Conservation (phyloP, 495 filamentous ascomycete species). For the Talaromyces adpressus region DNA sequence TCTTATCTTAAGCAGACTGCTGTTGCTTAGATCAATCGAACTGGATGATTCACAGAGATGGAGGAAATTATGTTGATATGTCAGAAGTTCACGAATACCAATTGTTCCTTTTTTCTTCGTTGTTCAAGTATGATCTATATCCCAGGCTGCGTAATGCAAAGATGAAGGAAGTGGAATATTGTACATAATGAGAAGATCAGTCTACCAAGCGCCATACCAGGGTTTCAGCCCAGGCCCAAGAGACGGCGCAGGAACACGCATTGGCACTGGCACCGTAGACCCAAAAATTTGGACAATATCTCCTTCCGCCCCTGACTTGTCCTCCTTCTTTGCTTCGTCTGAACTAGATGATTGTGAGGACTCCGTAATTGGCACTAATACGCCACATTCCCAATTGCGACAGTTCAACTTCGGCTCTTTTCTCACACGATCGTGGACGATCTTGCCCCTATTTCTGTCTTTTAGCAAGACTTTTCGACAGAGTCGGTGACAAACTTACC, state of each 20-base stretch:
- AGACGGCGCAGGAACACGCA: constrained; percentile 50
- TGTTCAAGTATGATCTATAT: background rate
- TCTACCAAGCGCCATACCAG: constrained; percentile 37
- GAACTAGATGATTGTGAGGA: background rate
- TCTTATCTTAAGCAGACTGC: constrained; percentile 54
- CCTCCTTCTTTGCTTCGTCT: background rate
- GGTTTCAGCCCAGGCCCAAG: constrained; percentile 41
- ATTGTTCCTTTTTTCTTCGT: background rate
- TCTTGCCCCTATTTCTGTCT: constrained; percentile 51
- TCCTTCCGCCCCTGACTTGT: background rate
- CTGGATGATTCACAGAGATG: background rate
- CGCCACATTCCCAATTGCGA: constrained; percentile 95
- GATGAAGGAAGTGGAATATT: background rate
- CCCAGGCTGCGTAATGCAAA: no score
- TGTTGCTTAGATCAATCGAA: background rate
- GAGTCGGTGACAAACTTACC: constrained; percentile 46
- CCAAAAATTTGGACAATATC: constrained; percentile 43
- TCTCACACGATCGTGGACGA: constrained; percentile 57
- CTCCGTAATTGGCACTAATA: constrained; percentile 52
- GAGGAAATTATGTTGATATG: background rate
- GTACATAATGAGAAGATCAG: background rate
- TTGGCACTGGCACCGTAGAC: constrained; percentile 60
- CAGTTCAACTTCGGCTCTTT: constrained; percentile 68
- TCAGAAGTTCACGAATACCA: background rate
- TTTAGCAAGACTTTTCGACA: background rate